Conservation (phyloP, 2,329 filamentous ascomycete species). For the Aspergillus thermomutatus region DNA sequence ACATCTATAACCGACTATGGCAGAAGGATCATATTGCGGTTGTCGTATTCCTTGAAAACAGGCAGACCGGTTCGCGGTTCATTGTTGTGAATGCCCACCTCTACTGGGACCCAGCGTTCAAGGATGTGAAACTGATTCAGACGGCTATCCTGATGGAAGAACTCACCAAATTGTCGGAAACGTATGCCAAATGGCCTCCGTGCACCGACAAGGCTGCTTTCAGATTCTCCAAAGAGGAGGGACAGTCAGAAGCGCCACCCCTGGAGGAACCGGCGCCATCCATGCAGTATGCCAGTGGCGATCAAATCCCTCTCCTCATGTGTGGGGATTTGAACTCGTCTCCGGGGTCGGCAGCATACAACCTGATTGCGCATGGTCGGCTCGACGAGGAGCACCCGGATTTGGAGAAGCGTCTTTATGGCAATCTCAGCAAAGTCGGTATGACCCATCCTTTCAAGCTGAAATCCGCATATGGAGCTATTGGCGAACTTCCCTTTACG, state of each 20-base stretch:
- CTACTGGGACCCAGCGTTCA: conserved; percentile 86
- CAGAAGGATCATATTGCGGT: conserved; percentile 96
- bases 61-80: conserved; percentile 80
- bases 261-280: conserved; percentile 68
- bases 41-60: conserved; percentile 87
- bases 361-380: conserved; percentile 77
- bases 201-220: conserved; percentile 71
- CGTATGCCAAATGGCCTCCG: conserved; percentile 74
- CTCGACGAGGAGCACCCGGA: conserved; percentile 77
- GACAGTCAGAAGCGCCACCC: conserved; percentile 42
- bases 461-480: conserved; percentile 81
- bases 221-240: conserved; percentile 50
- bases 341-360: conserved; percentile 82
- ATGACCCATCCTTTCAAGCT: conserved; percentile 94
- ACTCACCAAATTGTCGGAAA: conserved; percentile 79
- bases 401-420: conserved; percentile 77
- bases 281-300: conserved; percentile 78
- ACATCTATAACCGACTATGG: conserved; percentile 98
- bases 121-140: conserved; percentile 95
- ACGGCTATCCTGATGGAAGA: conserved; percentile 94
- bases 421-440: conserved; percentile 86
- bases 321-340: conserved; percentile 97
- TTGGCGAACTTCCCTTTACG: conserved; percentile 86
- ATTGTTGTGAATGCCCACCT: conserved; percentile 94
- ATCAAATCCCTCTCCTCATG: conserved; percentile 84